Base-by-base conservation (phyloP, 2,329 filamentous ascomycete genomes). In the Ophiostoma quercus region DNA sequence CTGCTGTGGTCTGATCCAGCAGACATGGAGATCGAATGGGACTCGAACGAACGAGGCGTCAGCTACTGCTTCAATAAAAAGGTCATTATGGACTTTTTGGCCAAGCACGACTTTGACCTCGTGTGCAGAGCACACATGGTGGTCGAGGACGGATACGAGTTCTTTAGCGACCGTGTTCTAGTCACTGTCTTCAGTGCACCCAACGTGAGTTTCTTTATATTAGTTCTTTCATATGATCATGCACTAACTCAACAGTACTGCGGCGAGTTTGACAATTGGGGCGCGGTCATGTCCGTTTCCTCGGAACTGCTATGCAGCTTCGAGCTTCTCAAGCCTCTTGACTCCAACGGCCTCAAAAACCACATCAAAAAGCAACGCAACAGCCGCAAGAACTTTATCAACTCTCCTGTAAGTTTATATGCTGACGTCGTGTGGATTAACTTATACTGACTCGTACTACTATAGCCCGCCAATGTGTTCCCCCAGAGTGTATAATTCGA, bases 71-170 rank as follows among this genome's bases (percentile, higher is more conserved):
- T 99, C 77, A 94, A 94, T 66, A 98, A 98, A 80, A 95, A 96
- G 77, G 94, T 99, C 74, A 98, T 99, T 73, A 94, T 94, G 79
- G 93, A 98, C 75, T 99, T 99, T 87, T 82, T 99, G 73, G 94
- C 97, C 83, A 98, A 98, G 83, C 95, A 98, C 80, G 95, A 99
- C 83, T 98, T 99, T 94, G 95, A 99, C 77, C 86, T 99, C 78
- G 98, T 99, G 80, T 99, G 95, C 82, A 92, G 95, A 81, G 95
- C 95, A 74, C 95, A 99, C 82, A 94, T 98, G 82, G 95, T 98
- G 74, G 95, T 99, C 70, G 95, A 99, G 82, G 95, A 99, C 77
- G 95, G 95, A 70, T 99, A 99, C 83, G 95, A 99, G 81, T 99
- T 99, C 85, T 99, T 99, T 85, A 97, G 93, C 72, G 98, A 98